phyloP scores from a whole-genome alignment of 2,329 filamentous ascomycete genomes.

The Plenodomus tracheiphilus region DNA sequence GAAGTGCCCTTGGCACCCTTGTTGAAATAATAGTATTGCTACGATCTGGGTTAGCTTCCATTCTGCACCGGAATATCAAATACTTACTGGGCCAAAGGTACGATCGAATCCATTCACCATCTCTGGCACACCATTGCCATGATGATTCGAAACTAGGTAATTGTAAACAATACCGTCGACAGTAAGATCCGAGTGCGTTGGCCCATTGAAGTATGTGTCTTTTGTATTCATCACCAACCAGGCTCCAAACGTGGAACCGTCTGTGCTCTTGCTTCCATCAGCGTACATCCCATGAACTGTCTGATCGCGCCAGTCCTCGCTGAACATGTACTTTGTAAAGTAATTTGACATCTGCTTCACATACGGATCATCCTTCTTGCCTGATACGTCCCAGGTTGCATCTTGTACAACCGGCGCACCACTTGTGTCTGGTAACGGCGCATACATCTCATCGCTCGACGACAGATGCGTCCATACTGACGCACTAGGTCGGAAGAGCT shows the following conservation, averaged over 20 bases:
- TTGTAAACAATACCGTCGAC: conserved; percentile 70
- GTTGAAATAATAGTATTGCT: conserved; percentile 66
- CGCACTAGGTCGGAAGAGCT: conserved; percentile 63
- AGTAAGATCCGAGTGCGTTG: conserved; percentile 63
- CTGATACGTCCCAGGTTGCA: conserved; percentile 64
- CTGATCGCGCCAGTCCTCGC: conserved; percentile 61
- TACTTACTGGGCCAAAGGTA: conserved; percentile 60
- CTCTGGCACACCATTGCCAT: conserved; percentile 65
- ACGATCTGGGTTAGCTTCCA: conserved; percentile 37
- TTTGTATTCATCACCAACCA: conserved; percentile 68
- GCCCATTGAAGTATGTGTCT: conserved; percentile 66
- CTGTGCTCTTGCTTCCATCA: conserved; percentile 55
- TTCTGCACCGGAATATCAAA: not conserved
- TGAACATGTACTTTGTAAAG: conserved; percentile 69
- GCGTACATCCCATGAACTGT: conserved; percentile 60
- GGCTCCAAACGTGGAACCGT: conserved; percentile 60
- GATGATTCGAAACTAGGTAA: conserved; percentile 60
- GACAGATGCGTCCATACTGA: conserved; percentile 64
- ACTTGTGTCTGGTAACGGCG: conserved; percentile 55
- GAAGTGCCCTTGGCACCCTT: conserved; percentile 48
- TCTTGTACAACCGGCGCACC: conserved; percentile 60
- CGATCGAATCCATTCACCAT: conserved; percentile 67
- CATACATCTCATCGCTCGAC: conserved; percentile 59
- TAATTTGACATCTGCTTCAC: conserved; percentile 61
- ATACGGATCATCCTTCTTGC: conserved; percentile 59